Evolutionary conservation across 441 rosid species (phyloP), one percentile per base, ranked within the genome.

Genomic region (Bocquillonia castaneifolia): DNA sequence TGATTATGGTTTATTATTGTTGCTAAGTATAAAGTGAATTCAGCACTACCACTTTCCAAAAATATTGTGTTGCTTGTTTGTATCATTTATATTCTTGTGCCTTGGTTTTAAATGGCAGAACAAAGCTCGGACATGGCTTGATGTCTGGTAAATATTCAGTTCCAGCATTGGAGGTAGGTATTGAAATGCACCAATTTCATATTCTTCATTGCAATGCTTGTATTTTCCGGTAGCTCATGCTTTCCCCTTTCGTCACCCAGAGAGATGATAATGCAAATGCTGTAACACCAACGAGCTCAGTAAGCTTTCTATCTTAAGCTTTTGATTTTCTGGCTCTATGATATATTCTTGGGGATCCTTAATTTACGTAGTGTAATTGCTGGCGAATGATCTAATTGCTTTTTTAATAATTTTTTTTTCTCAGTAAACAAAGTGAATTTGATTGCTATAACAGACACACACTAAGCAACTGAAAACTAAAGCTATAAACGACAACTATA

Each of bases 51-150:
- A 25, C 8, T 44, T 62, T 25, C 23, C 54, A 15, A 62, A 7
- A 17, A 32, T 47, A 69, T 26, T 69, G 28, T 36, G 10, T 44
- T 61, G 50, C 5, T 3, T 5, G 54, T 45, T 29, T 54, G 40
- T 14, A 42, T 67, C 7, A 17, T 40, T 42, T 39, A 68, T 72
- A 26, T 70, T 54, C 67, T 17, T 67, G 67, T 69, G 64, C 54
- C 52, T 67, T 64, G 40, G 75, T 53, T 45, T 63, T 77, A 55
- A 77, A 47, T 80, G 78, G 75, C 88, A 93, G 97, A 80, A 86
- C 93, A 79, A 93, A 91, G 79, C 89, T 93, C 73, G 99, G 85
- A 37, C 93, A 93, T 82, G 97, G 99, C 75, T 77, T 93, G 83
- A 85, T 91, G 28, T 93, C 96, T 67, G 99, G 99, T 53, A 91